Evolutionary conservation across 441 rosid species (phyloP).

Genomic region (Caryocar brasiliense): DNA sequence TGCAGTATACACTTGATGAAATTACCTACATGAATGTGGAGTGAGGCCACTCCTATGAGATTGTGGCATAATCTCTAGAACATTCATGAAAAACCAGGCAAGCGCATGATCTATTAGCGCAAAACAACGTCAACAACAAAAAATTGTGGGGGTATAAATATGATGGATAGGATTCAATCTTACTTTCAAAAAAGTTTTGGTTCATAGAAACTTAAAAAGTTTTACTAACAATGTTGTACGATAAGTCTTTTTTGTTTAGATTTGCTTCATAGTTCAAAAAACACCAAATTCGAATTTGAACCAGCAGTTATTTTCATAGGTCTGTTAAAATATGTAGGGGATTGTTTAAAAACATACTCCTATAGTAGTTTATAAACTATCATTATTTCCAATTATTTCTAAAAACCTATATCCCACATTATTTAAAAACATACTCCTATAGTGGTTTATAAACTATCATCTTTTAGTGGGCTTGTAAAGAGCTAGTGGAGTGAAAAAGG

Average conservation of each 20-base stretch:
- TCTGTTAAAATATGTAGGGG: background rate
- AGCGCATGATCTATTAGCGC: background rate
- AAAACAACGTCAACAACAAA: background rate
- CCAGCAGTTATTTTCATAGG: background rate
- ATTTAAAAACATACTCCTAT: too few species aligned
- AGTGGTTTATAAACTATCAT: too few species aligned
- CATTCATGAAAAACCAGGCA: background rate
- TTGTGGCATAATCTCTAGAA: background rate
- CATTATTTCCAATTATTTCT: too few species aligned
- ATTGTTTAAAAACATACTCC: too few species aligned
- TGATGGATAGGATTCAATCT: background rate
- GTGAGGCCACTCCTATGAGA: background rate
- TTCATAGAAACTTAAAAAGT: background rate
- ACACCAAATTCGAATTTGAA: background rate
- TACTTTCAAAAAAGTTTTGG: background rate
- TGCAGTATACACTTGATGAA: background rate
- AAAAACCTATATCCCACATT: too few species aligned
- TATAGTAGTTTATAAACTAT: too few species aligned
- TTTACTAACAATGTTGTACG: background rate
- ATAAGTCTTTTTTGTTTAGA: background rate
- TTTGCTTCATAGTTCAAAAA: background rate
- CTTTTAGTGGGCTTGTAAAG: too few species aligned
- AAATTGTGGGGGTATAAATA: background rate
- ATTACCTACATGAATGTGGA: background rate
- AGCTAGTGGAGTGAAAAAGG: too few species aligned